Evolutionary conservation across 495 filamentous ascomycete species (phyloP).

Genomic region (Tuber brumale): DNA sequence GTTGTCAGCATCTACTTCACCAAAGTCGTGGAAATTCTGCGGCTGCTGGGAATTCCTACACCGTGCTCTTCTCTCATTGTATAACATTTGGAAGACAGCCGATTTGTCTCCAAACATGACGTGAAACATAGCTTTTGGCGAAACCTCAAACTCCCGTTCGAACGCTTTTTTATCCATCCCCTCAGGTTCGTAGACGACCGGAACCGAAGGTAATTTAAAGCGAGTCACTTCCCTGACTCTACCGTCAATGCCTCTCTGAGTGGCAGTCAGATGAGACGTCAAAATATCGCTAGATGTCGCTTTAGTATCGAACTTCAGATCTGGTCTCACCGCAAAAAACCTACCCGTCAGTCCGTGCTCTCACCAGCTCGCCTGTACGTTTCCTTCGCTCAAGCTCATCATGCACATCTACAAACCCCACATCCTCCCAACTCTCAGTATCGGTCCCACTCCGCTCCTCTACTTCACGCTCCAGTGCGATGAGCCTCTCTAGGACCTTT

Average conservation of each 20-base stretch:
- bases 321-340: not conserved
- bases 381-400: conserved; percentile 30
- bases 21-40: not conserved
- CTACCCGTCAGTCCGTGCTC: conserved; percentile 11
- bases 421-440: conserved; percentile 89
- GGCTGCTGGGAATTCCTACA: conserved; percentile 46
- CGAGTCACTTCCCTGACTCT: conserved; percentile 59
- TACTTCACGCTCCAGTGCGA: conserved; percentile 57
- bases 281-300: conserved; percentile 46
- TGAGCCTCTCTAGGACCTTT: conserved; percentile 48
- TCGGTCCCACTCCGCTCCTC: conserved; percentile 59
- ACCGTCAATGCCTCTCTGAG: conserved; percentile 51
- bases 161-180: conserved; percentile 63
- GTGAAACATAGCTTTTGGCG: conserved; percentile 88
- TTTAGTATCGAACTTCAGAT: not conserved
- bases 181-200: conserved; percentile 74
- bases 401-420: conserved; percentile 45
- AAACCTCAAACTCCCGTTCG: conserved; percentile 76
- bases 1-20: not conserved
- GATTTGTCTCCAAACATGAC: conserved; percentile 93
- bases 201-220: conserved; percentile 74
- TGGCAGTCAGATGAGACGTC: conserved; percentile 44
- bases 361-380: conserved; percentile 13
- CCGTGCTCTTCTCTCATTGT: conserved; percentile 74
- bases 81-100: conserved; percentile 84